Percentiles rank a stretch among this genome's conserved stretches.
These are phyloP conservation scores for Yarrowia bubula DNA, from an alignment of 805 yeast genomes.

Conservation along the genomic window DNA sequence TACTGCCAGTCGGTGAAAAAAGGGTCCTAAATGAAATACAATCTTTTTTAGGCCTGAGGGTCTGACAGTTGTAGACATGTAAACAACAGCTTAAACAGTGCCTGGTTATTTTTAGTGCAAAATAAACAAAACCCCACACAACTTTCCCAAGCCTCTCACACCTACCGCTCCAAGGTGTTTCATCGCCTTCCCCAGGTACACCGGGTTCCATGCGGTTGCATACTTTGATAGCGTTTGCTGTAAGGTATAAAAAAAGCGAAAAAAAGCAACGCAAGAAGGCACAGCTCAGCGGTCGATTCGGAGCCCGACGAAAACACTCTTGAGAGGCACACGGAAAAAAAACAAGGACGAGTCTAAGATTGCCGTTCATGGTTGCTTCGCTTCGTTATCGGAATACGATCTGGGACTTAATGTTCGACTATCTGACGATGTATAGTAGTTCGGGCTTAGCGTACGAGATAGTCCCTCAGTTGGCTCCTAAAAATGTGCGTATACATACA, in stretches of 20 bases:
- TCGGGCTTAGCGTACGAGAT: background rate
- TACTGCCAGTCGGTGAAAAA: background rate
- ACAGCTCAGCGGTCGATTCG: background rate
- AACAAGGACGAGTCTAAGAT: background rate
- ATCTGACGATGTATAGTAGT: too few relatives aligned
- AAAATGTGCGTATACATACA: background rate
- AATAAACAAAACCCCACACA: background rate
- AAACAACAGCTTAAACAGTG: too few relatives aligned
- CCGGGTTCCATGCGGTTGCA: constrained; percentile 1
- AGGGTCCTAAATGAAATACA: constrained; percentile 3
- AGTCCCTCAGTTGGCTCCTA: background rate
- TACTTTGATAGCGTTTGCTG: constrained; percentile 1
- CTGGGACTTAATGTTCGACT: background rate
- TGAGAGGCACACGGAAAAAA: background rate
- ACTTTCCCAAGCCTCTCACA: background rate
- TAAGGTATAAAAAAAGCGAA: background rate
- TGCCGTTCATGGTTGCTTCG: background rate
- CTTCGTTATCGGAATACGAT: background rate
- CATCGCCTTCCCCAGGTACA: background rate
- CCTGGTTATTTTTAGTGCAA: too few relatives aligned
- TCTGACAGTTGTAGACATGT: too few relatives aligned
- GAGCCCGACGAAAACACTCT: background rate
- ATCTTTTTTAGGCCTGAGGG: background rate
- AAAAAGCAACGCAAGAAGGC: background rate
- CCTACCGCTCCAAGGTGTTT: background rate